Base-by-base conservation (phyloP, 2,329 filamentous ascomycete genomes). In the Apiospora sp. region DNA sequence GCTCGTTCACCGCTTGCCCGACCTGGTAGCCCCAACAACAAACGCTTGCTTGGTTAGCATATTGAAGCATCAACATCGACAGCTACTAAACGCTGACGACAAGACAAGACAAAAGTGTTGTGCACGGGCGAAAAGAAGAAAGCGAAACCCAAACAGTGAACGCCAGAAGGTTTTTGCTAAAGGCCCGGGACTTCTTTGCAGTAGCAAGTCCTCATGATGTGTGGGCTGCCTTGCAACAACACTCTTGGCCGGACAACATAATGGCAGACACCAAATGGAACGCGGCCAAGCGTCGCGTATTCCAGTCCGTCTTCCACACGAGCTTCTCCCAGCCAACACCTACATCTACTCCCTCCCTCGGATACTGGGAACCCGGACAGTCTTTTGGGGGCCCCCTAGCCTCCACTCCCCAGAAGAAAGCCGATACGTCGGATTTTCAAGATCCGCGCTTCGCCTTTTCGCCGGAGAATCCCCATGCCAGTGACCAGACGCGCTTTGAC, bases 401-500 rank as follows among this genome's bases (percentile, higher is more conserved):
- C 44, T 73, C 73, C 68, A 74, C 75, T 37, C 75, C 78, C 22
- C 72, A 69, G 74, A 78, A 76, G 68, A 74, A 75, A 76, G 75
- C 61, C 70, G 72, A 75, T 73, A 69, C 73, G 71, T 75, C 73
- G 71, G 74, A 76, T 72, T 77, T 77, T 70, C 71, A 69, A 61
- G 70, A 68, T 72, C 70, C 71, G 72, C 72, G 30, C n/a, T 72
- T 73, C 72, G 49, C 75, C 43, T 68, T 74, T 46, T 74, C 79
- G 34, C 75, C 76, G 61, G 77, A 77, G 67, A 77, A 79, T 69
- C 49, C 74, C 67, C 76, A 82, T 72, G 79, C 82, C 69, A 81
- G 83, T 73, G 86, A 90, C 75, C 90, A 91, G 80, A 84, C 86
- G 71, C 85, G 84, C 74, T 91, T 87, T 85, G 89, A 92, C 78